phyloP scores from a whole-genome alignment of 1,284 basidiomycete genomes.

The Irpex sp. region DNA sequence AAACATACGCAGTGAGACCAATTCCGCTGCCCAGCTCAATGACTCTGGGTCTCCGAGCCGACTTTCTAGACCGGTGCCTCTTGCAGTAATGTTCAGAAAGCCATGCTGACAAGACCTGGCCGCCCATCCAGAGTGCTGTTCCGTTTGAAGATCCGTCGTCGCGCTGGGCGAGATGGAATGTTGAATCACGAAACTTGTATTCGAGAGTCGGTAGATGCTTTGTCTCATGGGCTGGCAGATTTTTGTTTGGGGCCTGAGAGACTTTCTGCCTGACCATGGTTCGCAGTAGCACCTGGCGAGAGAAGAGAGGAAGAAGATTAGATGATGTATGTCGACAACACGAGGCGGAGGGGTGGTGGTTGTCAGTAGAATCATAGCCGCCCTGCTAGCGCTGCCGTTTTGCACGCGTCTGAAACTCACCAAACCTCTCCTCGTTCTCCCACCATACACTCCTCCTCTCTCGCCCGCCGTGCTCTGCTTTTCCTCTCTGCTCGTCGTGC shows the following conservation, averaged over 20 bases:
- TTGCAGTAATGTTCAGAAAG: slow-evolving; percentile 37
- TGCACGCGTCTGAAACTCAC: slow-evolving; percentile 11
- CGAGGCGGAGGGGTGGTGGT: slow-evolving; percentile 19
- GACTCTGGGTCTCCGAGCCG: slow-evolving; percentile 38
- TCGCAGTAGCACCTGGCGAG: slow-evolving; percentile 4
- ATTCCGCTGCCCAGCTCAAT: slow-evolving; percentile 85
- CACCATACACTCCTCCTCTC: not conserved
- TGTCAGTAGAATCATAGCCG: slow-evolving; percentile 11
- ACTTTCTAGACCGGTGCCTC: slow-evolving; percentile 16
- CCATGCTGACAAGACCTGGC: slow-evolving; percentile 69
- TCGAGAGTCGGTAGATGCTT: slow-evolving; percentile 59
- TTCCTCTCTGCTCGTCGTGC: slow-evolving; percentile 1
- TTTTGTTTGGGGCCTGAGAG: slow-evolving; percentile 9
- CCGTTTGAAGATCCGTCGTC: slow-evolving; percentile 70
- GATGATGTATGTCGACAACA: slow-evolving; percentile 18
- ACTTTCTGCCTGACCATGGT: slow-evolving; percentile 10
- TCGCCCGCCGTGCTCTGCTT: not conserved
- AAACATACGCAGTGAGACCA: slow-evolving; percentile 71
- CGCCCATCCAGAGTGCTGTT: slow-evolving; percentile 86
- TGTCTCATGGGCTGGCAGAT: slow-evolving; percentile 57
- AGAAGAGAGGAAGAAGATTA: slow-evolving; percentile 16
- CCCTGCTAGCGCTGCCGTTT: slow-evolving; percentile 7
- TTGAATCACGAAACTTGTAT: slow-evolving; percentile 40
- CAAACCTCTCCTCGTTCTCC: slow-evolving; percentile 7
- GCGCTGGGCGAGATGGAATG: slow-evolving; percentile 50